Conservation (phyloP, 2,329 filamentous ascomycete species). For the Chrysoporthe austroafricana region DNA sequence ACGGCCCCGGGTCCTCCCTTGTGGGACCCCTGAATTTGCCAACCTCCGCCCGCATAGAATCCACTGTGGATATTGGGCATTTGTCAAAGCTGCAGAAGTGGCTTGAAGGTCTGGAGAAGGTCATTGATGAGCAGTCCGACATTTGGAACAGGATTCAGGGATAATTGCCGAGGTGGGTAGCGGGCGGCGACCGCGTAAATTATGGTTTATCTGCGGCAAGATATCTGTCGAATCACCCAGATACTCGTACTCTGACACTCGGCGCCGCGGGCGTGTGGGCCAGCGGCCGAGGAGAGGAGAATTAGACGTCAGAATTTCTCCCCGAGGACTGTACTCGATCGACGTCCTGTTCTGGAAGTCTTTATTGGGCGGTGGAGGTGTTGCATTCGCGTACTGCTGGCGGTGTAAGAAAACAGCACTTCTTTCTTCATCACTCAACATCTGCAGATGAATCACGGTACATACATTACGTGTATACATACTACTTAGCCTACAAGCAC, state of each 20-base stretch:
- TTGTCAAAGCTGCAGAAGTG: not conserved
- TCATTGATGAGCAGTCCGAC: not conserved
- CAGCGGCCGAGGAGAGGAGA: too few relatives aligned
- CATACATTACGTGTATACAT: too few relatives aligned
- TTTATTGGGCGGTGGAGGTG: too few relatives aligned
- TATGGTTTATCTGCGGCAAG: not conserved
- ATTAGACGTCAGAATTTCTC: too few relatives aligned
- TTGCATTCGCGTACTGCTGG: too few relatives aligned
- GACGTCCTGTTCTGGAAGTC: too few relatives aligned
- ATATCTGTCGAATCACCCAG: not conserved
- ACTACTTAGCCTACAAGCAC: not conserved
- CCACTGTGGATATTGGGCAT: not conserved
- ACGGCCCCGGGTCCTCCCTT: not conserved
- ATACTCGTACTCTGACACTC: too few relatives aligned
- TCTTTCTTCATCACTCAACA: too few relatives aligned
- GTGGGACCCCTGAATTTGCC: slow-evolving; percentile 11
- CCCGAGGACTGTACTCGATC: too few relatives aligned
- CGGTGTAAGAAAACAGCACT: too few relatives aligned
- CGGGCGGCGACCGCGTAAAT: not conserved
- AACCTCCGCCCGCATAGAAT: not conserved
- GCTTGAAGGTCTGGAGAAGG: not conserved
- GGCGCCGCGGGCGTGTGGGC: too few relatives aligned
- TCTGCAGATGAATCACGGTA: too few relatives aligned
- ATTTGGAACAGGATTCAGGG: not conserved
- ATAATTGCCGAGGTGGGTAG: not conserved